phyloP scores from a whole-genome alignment of 108 stramenopile species.

The Ochromonas danica region DNA sequence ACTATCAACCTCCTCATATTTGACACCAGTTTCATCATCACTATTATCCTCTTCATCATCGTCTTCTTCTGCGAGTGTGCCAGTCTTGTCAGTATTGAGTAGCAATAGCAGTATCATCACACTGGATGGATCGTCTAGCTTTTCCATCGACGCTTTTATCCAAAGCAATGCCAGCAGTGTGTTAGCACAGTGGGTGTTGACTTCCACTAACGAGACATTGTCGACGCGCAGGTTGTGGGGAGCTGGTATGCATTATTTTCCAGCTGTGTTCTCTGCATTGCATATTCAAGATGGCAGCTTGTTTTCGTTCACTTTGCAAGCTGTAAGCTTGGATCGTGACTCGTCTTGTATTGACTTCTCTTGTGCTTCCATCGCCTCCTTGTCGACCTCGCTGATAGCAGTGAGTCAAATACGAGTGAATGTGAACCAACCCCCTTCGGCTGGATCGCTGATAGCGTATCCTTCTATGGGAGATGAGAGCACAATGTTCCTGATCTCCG shows the following conservation, averaged over 20 bases:
- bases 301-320: not conserved
- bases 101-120: too few species aligned
- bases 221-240: not conserved
- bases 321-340: too few species aligned
- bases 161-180: too few species aligned
- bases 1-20: too few species aligned
- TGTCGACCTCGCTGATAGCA: not conserved
- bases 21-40: too few species aligned
- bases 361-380: not conserved
- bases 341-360: not conserved
- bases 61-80: too few species aligned
- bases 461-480: not conserved
- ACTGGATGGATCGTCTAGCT: too few species aligned
- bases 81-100: too few species aligned
- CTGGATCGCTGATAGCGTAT: not conserved
- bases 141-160: too few species aligned
- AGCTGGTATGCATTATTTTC: not conserved
- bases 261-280: not conserved
- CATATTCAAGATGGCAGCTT: not conserved
- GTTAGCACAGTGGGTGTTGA: too few species aligned
- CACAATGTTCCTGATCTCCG: not conserved
- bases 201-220: too few species aligned
- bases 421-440: not conserved
- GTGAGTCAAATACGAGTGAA: not conserved
- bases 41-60: too few species aligned